Conservation (phyloP, 1,284 basidiomycete species). For the Pseudozyma tsukubaensis region DNA sequence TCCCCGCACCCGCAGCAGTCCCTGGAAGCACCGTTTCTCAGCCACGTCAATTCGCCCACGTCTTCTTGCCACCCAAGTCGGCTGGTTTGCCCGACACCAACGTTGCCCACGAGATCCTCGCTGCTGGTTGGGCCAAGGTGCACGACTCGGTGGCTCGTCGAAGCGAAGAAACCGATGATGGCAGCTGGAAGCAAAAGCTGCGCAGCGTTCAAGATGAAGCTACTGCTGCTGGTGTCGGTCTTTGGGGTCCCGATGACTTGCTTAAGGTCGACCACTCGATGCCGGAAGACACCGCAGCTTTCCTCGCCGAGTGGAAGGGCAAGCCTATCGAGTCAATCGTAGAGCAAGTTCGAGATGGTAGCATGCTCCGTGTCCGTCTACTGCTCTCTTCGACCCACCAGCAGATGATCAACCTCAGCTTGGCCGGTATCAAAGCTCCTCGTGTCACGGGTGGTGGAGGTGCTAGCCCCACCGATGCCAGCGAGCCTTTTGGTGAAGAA, state of each 20-base stretch:
- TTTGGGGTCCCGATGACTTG: slow-evolving; percentile 84
- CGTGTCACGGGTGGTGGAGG: slow-evolving; percentile 58
- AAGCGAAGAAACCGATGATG: slow-evolving; percentile 71
- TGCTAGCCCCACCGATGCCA: slow-evolving; percentile 49
- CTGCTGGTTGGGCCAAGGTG: slow-evolving; percentile 88
- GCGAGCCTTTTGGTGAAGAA: slow-evolving; percentile 71
- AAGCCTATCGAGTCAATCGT: slow-evolving; percentile 88
- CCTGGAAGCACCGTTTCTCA: slow-evolving; percentile 77
- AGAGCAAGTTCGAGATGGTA: slow-evolving; percentile 93
- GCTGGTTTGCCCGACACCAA: slow-evolving; percentile 62
- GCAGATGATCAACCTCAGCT: slow-evolving; percentile 78
- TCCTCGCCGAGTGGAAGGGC: slow-evolving; percentile 90
- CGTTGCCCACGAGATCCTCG: slow-evolving; percentile 78
- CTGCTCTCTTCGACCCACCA: slow-evolving; percentile 88
- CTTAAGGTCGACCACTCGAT: slow-evolving; percentile 76
- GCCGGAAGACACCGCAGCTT: slow-evolving; percentile 87
- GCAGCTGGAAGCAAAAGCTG: slow-evolving; percentile 77
- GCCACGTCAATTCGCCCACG: slow-evolving; percentile 60
- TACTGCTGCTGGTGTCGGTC: slow-evolving; percentile 79
- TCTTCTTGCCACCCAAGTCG: slow-evolving; percentile 59
- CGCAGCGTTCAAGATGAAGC: slow-evolving; percentile 83
- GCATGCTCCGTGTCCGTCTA: slow-evolving; percentile 86
- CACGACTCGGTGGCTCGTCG: slow-evolving; percentile 78
- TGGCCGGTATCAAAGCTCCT: slow-evolving; percentile 63
- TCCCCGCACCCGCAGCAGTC: slow-evolving; percentile 75